Evolutionary conservation across 177 flowering plant species (phyloP).

Genomic region (Vitis hybrid): DNA sequence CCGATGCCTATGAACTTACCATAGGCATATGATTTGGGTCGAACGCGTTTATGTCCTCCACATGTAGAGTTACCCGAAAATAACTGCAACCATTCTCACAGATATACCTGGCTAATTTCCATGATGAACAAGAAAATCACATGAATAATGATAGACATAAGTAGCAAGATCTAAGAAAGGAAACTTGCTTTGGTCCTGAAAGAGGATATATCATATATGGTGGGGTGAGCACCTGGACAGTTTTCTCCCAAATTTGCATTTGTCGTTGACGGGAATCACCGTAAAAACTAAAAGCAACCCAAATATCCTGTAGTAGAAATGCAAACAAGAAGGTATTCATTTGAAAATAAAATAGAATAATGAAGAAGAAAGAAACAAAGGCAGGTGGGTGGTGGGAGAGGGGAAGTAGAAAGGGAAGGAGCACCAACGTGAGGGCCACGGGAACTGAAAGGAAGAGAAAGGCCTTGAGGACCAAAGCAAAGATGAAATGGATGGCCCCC

Average conservation of each 20-base stretch:
- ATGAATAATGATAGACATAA: no score
- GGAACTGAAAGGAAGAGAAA: slow-evolving; percentile 41
- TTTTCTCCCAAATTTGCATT: slow-evolving; percentile 41
- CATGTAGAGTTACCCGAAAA: slow-evolving; percentile 57
- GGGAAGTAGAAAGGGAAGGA: neutral
- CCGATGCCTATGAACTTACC: slow-evolving; percentile 28
- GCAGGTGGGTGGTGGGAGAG: no score
- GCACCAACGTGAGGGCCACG: slow-evolving; percentile 37
- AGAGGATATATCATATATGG: neutral
- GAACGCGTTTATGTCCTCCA: slow-evolving; percentile 64
- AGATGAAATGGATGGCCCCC: slow-evolving; percentile 48
- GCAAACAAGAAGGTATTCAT: neutral
- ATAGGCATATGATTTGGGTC: slow-evolving; percentile 62
- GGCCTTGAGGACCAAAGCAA: slow-evolving; percentile 29
- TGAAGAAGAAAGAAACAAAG: neutral
- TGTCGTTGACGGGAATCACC: slow-evolving; percentile 50
- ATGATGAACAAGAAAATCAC: neutral
- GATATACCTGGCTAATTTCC: slow-evolving; percentile 43
- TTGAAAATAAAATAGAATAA: neutral
- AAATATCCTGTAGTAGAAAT: slow-evolving; percentile 30
- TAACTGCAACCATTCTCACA: slow-evolving; percentile 63
- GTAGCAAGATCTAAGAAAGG: neutral
- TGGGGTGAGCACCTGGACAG: slow-evolving; percentile 36
- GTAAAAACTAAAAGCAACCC: slow-evolving; percentile 41
- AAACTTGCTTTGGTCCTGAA: neutral